Evolutionary conservation across 2,329 filamentous ascomycete genomes (phyloP), one percentile per base, ranked within the genome.

Genomic region (Daldinia eschscholtzii): DNA sequence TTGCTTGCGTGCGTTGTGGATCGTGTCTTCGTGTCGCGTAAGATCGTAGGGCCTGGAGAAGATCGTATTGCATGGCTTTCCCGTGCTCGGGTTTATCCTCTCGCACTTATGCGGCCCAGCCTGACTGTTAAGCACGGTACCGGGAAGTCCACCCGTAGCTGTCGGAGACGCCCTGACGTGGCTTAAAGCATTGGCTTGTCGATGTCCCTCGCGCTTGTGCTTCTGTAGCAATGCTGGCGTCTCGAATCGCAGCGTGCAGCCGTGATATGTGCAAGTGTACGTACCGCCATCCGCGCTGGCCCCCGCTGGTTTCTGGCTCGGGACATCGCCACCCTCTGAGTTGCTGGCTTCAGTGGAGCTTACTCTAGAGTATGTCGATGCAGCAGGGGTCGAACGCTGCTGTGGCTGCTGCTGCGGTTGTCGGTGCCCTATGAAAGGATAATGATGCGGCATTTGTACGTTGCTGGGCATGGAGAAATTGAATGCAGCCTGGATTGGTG

Each of bases 11-110:
- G 90, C 91, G 75, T 98, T 98, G 86, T 98, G 96, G 72, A 98
- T 98, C 0, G 96, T 98, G 73, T 98, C 95, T 80, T 99, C 96
- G 78, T 99, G 96, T 23, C 96, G 88, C 0, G 96, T 99, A 59
- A 99, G 86, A 80, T 99, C 96, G 84, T 99, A 99, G 1, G 96
- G 96, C 20, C 96, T 87, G 0, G 95, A 98, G 81, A 99, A 98
- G 61, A 97, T 86, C 0, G 94, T 97, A 79, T 93, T 95, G 86
- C 96, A 98, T 0, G 94, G 92, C 83, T 98, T 98, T 71, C 93
- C 93, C 0, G 96, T 98, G 71, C 93, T 95, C 1, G 95, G 95
- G 80, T 98, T 98, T 82, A 95, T 93, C 73, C 94, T 90, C 77
- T 94, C 92, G 80, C 96, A 99, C 75, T 91, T 91, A 83, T 98